Base-by-base conservation (phyloP, 768 basidiomycete species). In the Lactarius deliciosus region DNA sequence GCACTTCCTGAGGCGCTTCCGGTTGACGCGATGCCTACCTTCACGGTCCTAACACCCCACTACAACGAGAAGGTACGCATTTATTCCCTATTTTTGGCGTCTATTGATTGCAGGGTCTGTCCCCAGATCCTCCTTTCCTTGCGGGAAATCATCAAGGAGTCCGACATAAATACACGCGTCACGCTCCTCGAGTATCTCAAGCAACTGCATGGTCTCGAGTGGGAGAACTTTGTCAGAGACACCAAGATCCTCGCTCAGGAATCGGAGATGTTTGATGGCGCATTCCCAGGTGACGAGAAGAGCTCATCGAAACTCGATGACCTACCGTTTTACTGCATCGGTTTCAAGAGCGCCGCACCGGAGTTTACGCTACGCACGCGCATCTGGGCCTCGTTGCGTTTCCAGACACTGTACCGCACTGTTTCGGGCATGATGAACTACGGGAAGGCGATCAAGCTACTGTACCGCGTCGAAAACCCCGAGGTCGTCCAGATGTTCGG, bases 341-440 rank as follows among this genome's bases (percentile, higher is more conserved):
- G 97, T 55, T 99, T 99, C 89, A 98, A 97, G 83, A 96, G 91
- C 69, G 94, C 96, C 22, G 94, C 96, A 3, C 97, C 96, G 3
- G 97, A 99, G 77, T 99, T 96, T 76, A 99, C 97, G 2, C 85
- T 99, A 16, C 94, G 97, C 66, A 99, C 97, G 9, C 90, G 97
- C 75, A 99, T 99, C 73, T 99, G 97, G 97, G 96, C 97, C 10
- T 98, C 96, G 6, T 86, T 99, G 10, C 93, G 97, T 62, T 97
- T 97, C 20, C 97, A 99, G 81, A 99, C 97, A 2, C 86, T 99
- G 22, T 98, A 99, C 76, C 88, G 97, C 70, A 99, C 97, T 16
- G 96, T 99, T 20, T 98, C 97, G 41, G 97, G 97, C 60, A 98
- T 99, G 93, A 98, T 98, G 97, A 99, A 99, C 80, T 98, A 99